Evolutionary conservation across 1,284 basidiomycete genomes (phyloP), one percentile per base, ranked within the genome.

Genomic region (Leccinum huronense): DNA sequence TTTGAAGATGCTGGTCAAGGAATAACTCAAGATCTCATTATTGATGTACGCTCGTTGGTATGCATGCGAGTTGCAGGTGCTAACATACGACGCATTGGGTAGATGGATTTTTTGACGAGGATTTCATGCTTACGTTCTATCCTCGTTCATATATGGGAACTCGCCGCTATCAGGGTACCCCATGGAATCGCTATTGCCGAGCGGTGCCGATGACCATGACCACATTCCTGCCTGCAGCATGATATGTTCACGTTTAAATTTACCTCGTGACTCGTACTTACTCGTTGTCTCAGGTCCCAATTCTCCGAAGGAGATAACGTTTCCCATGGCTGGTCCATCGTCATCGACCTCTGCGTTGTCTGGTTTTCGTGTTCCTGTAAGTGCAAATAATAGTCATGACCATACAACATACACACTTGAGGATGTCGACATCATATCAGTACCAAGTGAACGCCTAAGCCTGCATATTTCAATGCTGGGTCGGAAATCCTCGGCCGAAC

Each of bases 401-500:
- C 53, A 55, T 5, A 14, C 31, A 27, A 30, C 48, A 9, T 23
- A 19, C 38, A 30, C 40, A 19, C n/a, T 13, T 53, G 4, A 9
- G 13, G 14, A n/a, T 40, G 19, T 16, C n/a, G 9, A 9, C 16
- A 54, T n/a, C 27, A 36, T 8, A 36, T 11, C 30, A 6, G 10
- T 10, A 11, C 14, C 27, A 42, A 14, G 5, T 36, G 38, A 16
- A 23, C 36, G 23, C 13, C 8, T 8, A 4, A 16, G 14, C 34
- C 11, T 27, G 1, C 5, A 23, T 27, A 40, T 36, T 9, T 16
- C 6, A 45, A 14, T 23, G 33, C 10, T 23, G 23, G 11, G 53
- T 60, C 60, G 66, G 68, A 36, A 6, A 23, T 42, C 7, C 11
- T 57, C 70, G 69, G 64, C 63, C 64, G 69, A 57, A 6, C 30